Conservation (phyloP, 2,329 filamentous ascomycete genomes). For the Calonectria montana region DNA sequence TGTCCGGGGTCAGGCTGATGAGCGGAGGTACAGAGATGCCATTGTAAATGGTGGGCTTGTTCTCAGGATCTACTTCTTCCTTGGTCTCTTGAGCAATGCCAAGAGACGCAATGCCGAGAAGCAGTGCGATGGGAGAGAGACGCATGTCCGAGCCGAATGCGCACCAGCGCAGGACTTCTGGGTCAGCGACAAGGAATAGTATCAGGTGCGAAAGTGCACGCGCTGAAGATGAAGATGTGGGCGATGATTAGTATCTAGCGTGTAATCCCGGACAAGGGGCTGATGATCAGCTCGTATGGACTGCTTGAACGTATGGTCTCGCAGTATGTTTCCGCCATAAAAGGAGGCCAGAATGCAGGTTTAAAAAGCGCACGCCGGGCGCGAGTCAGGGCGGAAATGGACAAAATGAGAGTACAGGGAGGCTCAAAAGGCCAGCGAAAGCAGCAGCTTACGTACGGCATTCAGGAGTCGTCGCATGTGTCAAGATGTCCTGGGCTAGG, state of each 20-base stretch:
- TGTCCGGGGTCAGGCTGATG: conserved; percentile 68
- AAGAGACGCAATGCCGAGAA: conserved; percentile 56
- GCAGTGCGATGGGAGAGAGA: conserved; percentile 55
- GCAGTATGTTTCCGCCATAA: conserved; percentile 26
- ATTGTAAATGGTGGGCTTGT: conserved; percentile 70
- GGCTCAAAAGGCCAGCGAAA: conserved; percentile 13
- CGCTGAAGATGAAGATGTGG: background rate
- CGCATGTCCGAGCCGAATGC: conserved; percentile 44
- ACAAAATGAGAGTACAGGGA: background rate
- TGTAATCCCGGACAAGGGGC: conserved; percentile 17
- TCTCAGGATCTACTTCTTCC: conserved; percentile 45
- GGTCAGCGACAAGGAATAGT: background rate
- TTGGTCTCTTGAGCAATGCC: conserved; percentile 41
- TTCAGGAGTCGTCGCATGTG: conserved; percentile 9
- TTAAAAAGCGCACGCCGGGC: conserved; percentile 21
- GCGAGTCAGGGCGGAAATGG: conserved; percentile 10
- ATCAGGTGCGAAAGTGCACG: background rate
- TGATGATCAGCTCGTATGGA: conserved; percentile 24
- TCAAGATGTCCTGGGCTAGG: background rate
- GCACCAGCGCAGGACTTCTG: conserved; percentile 13
- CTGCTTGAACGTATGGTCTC: background rate
- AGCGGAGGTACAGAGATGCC: conserved; percentile 74
- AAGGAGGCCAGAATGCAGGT: conserved; percentile 21
- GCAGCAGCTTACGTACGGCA: conserved; percentile 5
- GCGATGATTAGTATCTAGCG: background rate